Conservation (phyloP, 75 land plant genomes). For the Pinus tabuliformis region DNA sequence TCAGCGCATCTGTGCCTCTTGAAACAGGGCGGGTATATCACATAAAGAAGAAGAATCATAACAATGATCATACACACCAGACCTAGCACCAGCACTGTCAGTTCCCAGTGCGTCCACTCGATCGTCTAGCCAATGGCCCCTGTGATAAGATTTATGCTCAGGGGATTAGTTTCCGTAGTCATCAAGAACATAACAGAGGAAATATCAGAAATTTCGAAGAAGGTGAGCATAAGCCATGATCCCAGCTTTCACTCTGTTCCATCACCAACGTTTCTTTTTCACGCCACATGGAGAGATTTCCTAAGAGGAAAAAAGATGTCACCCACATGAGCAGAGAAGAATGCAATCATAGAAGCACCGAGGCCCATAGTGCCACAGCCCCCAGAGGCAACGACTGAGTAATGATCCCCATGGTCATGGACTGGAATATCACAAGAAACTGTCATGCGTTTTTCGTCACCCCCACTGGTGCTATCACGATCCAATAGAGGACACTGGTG, state of each 20-base stretch:
- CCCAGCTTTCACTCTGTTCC: constrained; percentile 85
- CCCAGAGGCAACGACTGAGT: constrained; percentile 92
- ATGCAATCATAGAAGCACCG: constrained; percentile 98
- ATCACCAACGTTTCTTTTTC: constrained; percentile 87
- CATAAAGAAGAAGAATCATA: constrained; percentile 62
- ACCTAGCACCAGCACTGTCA: constrained; percentile 88
- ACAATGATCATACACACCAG: constrained; percentile 75
- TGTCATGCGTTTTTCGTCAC: constrained; percentile 93
- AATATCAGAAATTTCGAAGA: constrained; percentile 92
- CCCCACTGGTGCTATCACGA: constrained; percentile 75
- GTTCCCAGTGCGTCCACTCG: constrained; percentile 95
- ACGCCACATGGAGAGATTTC: constrained; percentile 84
- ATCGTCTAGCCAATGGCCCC: constrained; percentile 70
- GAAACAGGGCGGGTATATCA: constrained; percentile 76
- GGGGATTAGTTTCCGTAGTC: constrained; percentile 94
- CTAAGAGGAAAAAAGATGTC: constrained; percentile 91
- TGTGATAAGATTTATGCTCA: constrained; percentile 70
- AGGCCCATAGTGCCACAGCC: constrained; percentile 92
- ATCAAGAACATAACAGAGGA: constrained; percentile 95
- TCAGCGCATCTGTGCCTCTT: constrained; percentile 96
- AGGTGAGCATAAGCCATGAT: constrained; percentile 94
- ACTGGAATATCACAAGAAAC: constrained; percentile 83
- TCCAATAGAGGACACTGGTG: constrained; percentile 74
- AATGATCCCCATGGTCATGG: constrained; percentile 93
- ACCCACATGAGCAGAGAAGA: constrained; percentile 89